Evolutionary conservation across 2,329 filamentous ascomycete genomes (phyloP).

Genomic region (Clonostachys byssicola): DNA sequence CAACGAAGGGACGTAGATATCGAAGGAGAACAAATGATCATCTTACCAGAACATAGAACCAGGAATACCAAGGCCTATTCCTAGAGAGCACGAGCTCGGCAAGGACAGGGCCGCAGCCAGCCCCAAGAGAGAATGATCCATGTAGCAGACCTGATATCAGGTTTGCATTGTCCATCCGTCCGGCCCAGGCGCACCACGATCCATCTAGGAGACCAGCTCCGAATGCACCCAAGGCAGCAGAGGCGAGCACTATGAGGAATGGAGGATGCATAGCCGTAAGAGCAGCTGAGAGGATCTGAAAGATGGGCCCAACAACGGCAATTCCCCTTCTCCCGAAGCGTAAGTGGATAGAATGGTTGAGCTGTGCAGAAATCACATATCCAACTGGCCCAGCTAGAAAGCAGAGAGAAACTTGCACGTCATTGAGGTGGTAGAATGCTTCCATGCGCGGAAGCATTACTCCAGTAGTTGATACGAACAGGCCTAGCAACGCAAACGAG

Average conservation of each 20-base stretch:
- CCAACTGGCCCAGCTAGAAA: slow-evolving; percentile 36
- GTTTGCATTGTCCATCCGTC: slow-evolving; percentile 29
- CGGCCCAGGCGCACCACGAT: slow-evolving; percentile 39
- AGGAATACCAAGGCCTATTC: not conserved
- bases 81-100: not conserved
- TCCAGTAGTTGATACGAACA: slow-evolving; percentile 17
- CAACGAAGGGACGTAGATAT: not conserved
- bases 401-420: slow-evolving; percentile 35
- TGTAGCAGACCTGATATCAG: slow-evolving; percentile 2
- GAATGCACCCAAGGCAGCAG: slow-evolving; percentile 19
- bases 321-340: slow-evolving; percentile 34
- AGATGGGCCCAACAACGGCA: slow-evolving; percentile 12
- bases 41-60: not conserved
- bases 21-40: not conserved
- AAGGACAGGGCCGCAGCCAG: not conserved
- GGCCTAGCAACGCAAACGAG: slow-evolving; percentile 13
- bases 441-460: slow-evolving; percentile 16
- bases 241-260: not conserved
- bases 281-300: not conserved
- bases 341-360: slow-evolving; percentile 29
- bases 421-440: slow-evolving; percentile 31
- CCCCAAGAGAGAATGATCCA: not conserved
- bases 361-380: slow-evolving; percentile 33
- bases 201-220: slow-evolving; percentile 35
- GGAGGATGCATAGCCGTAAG: not conserved